Evolutionary conservation across 176 grass and related monocot genomes (phyloP).

Genomic region (Triticum timopheevii): DNA sequence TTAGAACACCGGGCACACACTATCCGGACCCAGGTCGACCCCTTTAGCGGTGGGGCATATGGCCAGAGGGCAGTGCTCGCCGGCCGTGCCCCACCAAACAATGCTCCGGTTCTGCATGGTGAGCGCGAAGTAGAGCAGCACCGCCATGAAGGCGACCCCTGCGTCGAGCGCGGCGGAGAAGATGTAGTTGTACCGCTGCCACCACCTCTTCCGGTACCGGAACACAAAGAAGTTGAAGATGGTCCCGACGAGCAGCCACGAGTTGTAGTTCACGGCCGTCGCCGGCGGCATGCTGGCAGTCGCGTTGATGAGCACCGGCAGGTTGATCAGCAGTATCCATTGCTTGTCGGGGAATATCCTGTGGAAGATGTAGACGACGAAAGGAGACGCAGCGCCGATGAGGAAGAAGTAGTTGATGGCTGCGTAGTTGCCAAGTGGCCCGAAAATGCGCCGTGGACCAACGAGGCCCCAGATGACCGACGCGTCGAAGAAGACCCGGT

Average conservation of each 20-base stretch:
- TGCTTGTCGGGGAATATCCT: conserved; percentile 50
- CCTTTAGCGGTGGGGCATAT: conserved; percentile 61
- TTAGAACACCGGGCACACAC: conserved; percentile 51
- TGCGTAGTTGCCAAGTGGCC: conserved; percentile 45
- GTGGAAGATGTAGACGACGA: conserved; percentile 61
- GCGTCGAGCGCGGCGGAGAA: conserved; percentile 69
- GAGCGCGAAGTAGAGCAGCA: conserved; percentile 69
- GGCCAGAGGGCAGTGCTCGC: conserved; percentile 74
- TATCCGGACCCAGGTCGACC: conserved; percentile 29
- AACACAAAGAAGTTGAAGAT: conserved; percentile 86
- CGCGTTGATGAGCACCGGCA: conserved; percentile 80
- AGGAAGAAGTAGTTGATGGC: conserved; percentile 83
- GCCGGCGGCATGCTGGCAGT: conserved; percentile 71
- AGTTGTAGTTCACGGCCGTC: conserved; percentile 67
- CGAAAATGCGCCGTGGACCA: conserved; percentile 61
- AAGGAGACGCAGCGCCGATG: conserved; percentile 44
- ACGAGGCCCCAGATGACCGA: conserved; percentile 91
- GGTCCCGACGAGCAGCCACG: conserved; percentile 61
- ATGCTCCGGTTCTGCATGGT: conserved; percentile 55
- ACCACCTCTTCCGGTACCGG: conserved; percentile 80
- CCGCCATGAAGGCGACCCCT: conserved; percentile 82
- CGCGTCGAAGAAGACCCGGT: conserved; percentile 76
- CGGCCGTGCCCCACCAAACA: conserved; percentile 60
- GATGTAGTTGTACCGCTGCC: conserved; percentile 85
- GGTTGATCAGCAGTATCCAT: conserved; percentile 79